These are phyloP conservation scores for Trametes cinnabarina DNA, from an alignment of 768 basidiomycete genomes.

Conservation along the genomic window DNA sequence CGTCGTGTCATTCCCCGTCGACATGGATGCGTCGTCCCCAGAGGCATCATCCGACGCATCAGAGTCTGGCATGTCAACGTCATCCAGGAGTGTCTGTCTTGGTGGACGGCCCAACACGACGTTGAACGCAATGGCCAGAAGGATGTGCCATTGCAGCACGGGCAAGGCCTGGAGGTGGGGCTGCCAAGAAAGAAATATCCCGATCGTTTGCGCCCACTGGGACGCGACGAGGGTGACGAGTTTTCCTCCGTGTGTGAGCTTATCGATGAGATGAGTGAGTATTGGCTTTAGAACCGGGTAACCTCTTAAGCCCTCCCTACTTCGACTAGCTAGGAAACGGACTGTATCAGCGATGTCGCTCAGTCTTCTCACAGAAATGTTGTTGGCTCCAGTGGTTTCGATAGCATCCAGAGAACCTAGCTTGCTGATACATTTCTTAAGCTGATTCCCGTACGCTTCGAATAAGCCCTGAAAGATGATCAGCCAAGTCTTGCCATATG, in stretches of 20 bases:
- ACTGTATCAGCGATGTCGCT: conserved; percentile 63
- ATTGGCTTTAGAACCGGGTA: conserved; percentile 54
- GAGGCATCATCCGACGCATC: conserved; percentile 30
- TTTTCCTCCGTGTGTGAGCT: conserved; percentile 50
- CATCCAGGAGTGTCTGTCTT: conserved; percentile 35
- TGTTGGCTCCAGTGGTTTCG: conserved; percentile 37
- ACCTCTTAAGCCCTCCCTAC: conserved; percentile 49
- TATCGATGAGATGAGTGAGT: conserved; percentile 61
- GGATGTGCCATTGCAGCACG: conserved; percentile 58
- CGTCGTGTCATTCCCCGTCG: background rate
- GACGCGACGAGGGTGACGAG: conserved; percentile 66
- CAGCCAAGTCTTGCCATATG: conserved; percentile 51
- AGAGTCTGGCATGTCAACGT: conserved; percentile 28
- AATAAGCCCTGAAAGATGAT: conserved; percentile 74
- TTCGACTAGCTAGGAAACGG: conserved; percentile 70
- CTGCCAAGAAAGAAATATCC: conserved; percentile 56
- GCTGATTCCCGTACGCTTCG: conserved; percentile 58
- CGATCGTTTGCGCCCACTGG: conserved; percentile 80
- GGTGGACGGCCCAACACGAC: conserved; percentile 64
- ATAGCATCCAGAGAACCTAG: conserved; percentile 35
- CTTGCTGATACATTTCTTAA: conserved; percentile 42
- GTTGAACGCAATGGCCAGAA: conserved; percentile 75
- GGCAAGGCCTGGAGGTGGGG: conserved; percentile 82
- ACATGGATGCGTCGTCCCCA: conserved; percentile 23
- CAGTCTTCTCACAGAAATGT: conserved; percentile 58